Evolutionary conservation across 805 yeast genomes (phyloP).

Genomic region (Candida sphagnicola): DNA sequence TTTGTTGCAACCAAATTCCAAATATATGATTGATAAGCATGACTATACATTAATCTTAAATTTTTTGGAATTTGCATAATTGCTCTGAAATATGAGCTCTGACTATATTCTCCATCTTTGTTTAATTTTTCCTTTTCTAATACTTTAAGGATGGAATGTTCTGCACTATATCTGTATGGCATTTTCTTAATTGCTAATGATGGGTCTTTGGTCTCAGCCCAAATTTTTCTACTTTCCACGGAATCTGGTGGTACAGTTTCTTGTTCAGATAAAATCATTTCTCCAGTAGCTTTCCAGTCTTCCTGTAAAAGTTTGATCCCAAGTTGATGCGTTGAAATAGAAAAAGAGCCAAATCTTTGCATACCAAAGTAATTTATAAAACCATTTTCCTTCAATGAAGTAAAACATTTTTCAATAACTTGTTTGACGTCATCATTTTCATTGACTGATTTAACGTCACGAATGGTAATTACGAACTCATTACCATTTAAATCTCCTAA

Average conservation of each 20-base stretch:
- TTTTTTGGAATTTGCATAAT: slow-evolving; percentile 89
- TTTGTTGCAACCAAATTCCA: slow-evolving; percentile 88
- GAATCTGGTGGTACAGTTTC: slow-evolving; percentile 81
- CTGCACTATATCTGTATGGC: slow-evolving; percentile 91
- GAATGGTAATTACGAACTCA: slow-evolving; percentile 79
- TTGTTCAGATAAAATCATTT: slow-evolving; percentile 79
- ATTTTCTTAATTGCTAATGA: slow-evolving; percentile 59
- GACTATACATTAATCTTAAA: slow-evolving; percentile 90
- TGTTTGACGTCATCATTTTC: slow-evolving; percentile 32
- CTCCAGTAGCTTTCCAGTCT: slow-evolving; percentile 79
- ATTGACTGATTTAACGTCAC: slow-evolving; percentile 54
- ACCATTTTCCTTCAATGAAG: slow-evolving; percentile 61
- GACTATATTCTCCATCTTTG: slow-evolving; percentile 41
- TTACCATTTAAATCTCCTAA: slow-evolving; percentile 88
- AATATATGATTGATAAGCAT: slow-evolving; percentile 93
- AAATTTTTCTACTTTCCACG: slow-evolving; percentile 72
- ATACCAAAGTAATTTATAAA: slow-evolving; percentile 95
- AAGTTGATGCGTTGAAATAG: slow-evolving; percentile 83
- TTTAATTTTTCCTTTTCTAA: slow-evolving; percentile 50
- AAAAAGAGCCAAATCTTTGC: slow-evolving; percentile 97
- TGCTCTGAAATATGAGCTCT: slow-evolving; percentile 67
- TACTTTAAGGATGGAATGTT: slow-evolving; percentile 61
- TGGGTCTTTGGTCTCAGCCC: slow-evolving; percentile 75
- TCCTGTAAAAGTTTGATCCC: slow-evolving; percentile 70
- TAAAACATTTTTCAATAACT: slow-evolving; percentile 49